Evolutionary conservation across 345 rosid genomes (phyloP), one percentile per base, ranked within the genome.

Genomic region (Gossypium turneri): DNA sequence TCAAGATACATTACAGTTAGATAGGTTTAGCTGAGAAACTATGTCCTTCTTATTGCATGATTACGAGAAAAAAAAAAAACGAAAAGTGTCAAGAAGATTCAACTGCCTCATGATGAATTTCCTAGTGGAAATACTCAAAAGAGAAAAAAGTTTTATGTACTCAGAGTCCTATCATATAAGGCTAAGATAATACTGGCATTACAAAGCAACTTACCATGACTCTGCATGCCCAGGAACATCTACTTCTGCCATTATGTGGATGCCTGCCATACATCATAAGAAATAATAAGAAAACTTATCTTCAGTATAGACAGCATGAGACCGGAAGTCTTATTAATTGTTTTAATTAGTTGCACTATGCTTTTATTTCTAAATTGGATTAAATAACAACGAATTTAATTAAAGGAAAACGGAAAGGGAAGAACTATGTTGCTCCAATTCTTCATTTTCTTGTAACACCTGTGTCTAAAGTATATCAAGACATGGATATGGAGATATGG

Each of bases 191-290:
- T 11, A 64, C 12, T 69, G 53, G 65, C 25, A 34, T 58, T 55
- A 74, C 68, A 45, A 64, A 75, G 22, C 69, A 29, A 38, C 63
- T 71, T 88, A 93, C 99, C 98, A 95, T 79, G 99, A 91, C 85
- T 93, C 98, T 9, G 94, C 97, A 84, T 95, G 99, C 77, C 99
- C 99, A 67, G 99, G 99, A 55, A 93, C 92, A 79, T 95, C 99
- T 73, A 89, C 75, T 85, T 95, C 98, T 27, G 99, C 91, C 99
- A 95, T 93, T 53, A 93, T 85, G 74, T 93, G 86, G 78, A 95
- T 91, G 73, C 99, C 99, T 95, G 88, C 81, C 81, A 80, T 34
- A 68, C 77, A 70, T 17, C 58, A 72, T 7, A 48, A 25, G 70
- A 75, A 57, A 22, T 25, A 57, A 38, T 63, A 60, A 64, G 57